Conservation (phyloP, 108 stramenopile species). For the Nannochloropsis oceanica region DNA sequence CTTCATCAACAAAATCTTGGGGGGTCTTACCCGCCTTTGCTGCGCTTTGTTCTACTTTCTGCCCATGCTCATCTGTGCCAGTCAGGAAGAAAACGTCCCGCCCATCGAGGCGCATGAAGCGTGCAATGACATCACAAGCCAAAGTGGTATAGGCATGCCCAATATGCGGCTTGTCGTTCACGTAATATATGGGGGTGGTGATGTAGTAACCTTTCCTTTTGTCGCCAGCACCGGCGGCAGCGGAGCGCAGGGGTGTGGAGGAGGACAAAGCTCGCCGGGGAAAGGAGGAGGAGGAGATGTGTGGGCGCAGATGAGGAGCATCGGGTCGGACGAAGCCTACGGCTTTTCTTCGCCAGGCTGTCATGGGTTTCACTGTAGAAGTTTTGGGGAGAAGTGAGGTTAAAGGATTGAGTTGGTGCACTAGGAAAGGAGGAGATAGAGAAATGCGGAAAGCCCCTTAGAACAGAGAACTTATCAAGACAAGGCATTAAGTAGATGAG, state of each 20-base stretch:
- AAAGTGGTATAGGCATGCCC: slow-evolving; percentile 95
- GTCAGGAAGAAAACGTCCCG: slow-evolving; percentile 33
- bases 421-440: no score
- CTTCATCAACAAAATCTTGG: slow-evolving; percentile 63
- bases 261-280: not conserved
- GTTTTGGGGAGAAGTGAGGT: no score
- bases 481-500: no score
- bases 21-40: slow-evolving; percentile 51
- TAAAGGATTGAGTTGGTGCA: no score
- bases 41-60: slow-evolving; percentile 82
- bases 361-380: not conserved
- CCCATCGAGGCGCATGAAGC: slow-evolving; percentile 80
- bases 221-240: not conserved
- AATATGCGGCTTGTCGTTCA: slow-evolving; percentile 95
- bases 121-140: slow-evolving; percentile 83
- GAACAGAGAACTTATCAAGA: no score
- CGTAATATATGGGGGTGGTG: slow-evolving; percentile 96
- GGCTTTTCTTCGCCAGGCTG: not conserved
- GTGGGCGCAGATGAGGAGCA: not conserved
- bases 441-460: no score
- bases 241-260: not conserved
- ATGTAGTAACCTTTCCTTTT: slow-evolving; percentile 26
- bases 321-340: not conserved
- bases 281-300: not conserved
- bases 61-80: slow-evolving; percentile 53